Evolutionary conservation across 441 rosid genomes (phyloP), one percentile per base, ranked within the genome.

Genomic region (Theobroma grandiflorum): DNA sequence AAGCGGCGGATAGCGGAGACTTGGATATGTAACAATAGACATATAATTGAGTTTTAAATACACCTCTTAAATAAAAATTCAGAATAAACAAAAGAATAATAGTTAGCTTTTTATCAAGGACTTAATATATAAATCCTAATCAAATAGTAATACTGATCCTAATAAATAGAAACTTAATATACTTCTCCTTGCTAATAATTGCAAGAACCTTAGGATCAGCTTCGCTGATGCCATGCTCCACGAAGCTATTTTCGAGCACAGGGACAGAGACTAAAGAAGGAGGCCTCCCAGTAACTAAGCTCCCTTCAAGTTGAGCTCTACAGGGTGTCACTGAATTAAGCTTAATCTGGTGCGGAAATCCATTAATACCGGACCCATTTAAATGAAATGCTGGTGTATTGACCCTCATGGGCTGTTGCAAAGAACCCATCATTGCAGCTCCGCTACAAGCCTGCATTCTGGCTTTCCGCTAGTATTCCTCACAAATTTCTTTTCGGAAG

Each of bases 201-300:
- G 80, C 85, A 73, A 66, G 61, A 74, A 94, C 98, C 84, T 91
- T 95, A 26, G 98, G 95, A 88, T 94, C 99, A 43, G 88, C 96
- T 82, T 91, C 92, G 62, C 84, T 71, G 49, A 94, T 90, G 35
- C 84, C 87, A 84, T 84, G 76, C 80, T 93, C 95, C 61, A 77
- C 80, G 78, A 92, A 90, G 80, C 86, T 77, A 78, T 81, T 84
- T 83, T 87, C 93, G n/a, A 88, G 86, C n/a, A 81, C 66, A 64
- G 97, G 87, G 1, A 67, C 87, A 33, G 94, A 87, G 37, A 84
- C 87, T 0, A 94, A 83, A 22, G 92, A 84, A 31, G 89, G 82
- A 62, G 90, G 86, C 75, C 84, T 87, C 64, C 91, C 89, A 64
- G 83, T 77, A 40, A 83, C 88, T 76, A 88, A 82, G 86, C 88